Base-by-base conservation (phyloP, 768 basidiomycete genomes). In the Tricholoma hemisulphureum region DNA sequence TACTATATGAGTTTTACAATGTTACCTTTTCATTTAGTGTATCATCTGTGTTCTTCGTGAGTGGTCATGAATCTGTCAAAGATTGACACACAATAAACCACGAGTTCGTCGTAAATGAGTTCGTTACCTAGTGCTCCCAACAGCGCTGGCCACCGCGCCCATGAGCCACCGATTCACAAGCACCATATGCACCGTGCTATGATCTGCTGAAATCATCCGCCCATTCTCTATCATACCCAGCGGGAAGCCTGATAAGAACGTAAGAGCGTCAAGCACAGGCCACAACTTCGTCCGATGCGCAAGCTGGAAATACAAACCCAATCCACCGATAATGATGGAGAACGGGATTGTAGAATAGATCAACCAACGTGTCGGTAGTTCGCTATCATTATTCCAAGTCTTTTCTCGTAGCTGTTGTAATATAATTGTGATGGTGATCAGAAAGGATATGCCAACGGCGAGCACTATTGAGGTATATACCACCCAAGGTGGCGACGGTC, bases 91-190 rank as follows among this genome's bases (percentile, higher is more conserved):
- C n/a, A n/a, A n/a, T 16, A 48, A 48, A 10, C 5, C 23, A 13
- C 43, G 6, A 45, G 21, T 46, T 14, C 14, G 14, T 24, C 24
- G 14, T 24, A 26, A 14, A 28, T 24, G 46, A 48, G 26, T 26
- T 43, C 41, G 3, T 43, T 6, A n/a, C 21, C 2, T 34, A 11
- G 16, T 61, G 43, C 65, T 67, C 13, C 66, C 66, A n/a, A 67
- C 51, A 3, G 65, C 54, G 53, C 68, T 69, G 10, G 66, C 66
- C 10, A 69, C 68, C 13, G 66, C 68, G 32, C 66, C 68, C 61
- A 65, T 70, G 56, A 62, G 64, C 70, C 69, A 69, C 21, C 69
- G 53, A 56, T 66, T 69, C 29, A 70, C 39, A 14, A 70, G 50
- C 9, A 66, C 53, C 14, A 70, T 54, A 53, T 70, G 69, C 16